phyloP scores from a whole-genome alignment of 768 basidiomycete species.

The Mycena belliarum region DNA sequence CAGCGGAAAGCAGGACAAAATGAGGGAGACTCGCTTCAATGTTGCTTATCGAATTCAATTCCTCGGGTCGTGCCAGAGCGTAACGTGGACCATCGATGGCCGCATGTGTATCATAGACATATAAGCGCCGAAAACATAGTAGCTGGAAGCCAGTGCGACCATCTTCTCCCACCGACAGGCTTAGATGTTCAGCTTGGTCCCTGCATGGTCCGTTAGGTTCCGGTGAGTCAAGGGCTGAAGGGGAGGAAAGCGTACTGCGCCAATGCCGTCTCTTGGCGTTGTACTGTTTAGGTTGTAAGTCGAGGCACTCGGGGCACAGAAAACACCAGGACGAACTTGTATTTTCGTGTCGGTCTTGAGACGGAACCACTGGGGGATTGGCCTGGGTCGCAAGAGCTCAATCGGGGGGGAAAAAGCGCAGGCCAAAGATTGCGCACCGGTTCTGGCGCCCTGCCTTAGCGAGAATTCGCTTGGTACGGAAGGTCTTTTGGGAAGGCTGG shows the following conservation, averaged over 20 bases:
- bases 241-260: slow-evolving; percentile 43
- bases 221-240: not conserved
- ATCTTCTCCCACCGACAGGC: not conserved
- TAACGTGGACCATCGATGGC: not conserved
- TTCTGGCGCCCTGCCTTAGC: slow-evolving; percentile 97
- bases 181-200: slow-evolving; percentile 98
- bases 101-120: slow-evolving; percentile 13
- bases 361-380: slow-evolving; percentile 99
- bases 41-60: not conserved
- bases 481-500: slow-evolving; percentile 98
- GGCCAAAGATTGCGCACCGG: slow-evolving; percentile 54
- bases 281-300: slow-evolving; percentile 49
- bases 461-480: slow-evolving; percentile 95
- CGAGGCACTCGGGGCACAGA: not conserved
- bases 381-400: slow-evolving; percentile 44
- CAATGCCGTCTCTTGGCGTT: slow-evolving; percentile 98
- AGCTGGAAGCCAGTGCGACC: not conserved
- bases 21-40: not conserved
- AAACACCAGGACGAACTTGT: slow-evolving; percentile 53
- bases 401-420: not conserved
- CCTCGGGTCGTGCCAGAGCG: not conserved
- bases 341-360: slow-evolving; percentile 95
- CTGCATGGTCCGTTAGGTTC: slow-evolving; percentile 27
- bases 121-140: slow-evolving; percentile 17
- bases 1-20: not conserved